Evolutionary conservation across 345 rosid genomes (phyloP).

Genomic region (Pugionium cornutum): DNA sequence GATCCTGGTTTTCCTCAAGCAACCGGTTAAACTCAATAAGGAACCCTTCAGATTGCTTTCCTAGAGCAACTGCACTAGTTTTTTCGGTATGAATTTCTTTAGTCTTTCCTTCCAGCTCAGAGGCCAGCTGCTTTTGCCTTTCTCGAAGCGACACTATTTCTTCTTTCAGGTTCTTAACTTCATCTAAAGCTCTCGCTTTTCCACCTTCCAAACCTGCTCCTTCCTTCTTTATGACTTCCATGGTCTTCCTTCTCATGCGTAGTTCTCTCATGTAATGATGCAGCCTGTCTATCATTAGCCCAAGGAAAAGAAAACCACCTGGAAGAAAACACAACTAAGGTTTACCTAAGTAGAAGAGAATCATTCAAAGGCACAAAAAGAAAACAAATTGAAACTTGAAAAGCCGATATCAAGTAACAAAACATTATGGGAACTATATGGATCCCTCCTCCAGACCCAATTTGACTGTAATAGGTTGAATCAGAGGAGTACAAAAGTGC

Average conservation of each 20-base stretch:
- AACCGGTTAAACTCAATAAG: conserved; percentile 86
- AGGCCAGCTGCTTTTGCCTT: conserved; percentile 53
- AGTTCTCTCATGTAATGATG: conserved; percentile 92
- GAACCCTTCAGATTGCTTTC: conserved; percentile 94
- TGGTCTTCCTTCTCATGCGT: conserved; percentile 67
- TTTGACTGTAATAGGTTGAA: background rate
- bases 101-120: conserved; percentile 52
- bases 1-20: conserved; percentile 73
- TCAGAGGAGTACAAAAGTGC: background rate
- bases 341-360: conserved; percentile 24
- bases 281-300: conserved; percentile 79
- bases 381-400: background rate
- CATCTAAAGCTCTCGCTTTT: conserved; percentile 51
- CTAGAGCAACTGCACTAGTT: conserved; percentile 71
- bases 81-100: conserved; percentile 60
- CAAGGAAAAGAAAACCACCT: conserved; percentile 80
- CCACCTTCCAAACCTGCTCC: conserved; percentile 59
- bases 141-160: conserved; percentile 44
- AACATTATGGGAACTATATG: background rate
- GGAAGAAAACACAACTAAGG: conserved; percentile 35
- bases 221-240: conserved; percentile 77
- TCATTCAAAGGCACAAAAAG: conserved; percentile 2
- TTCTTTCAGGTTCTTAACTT: conserved; percentile 59
- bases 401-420: conserved; percentile 11
- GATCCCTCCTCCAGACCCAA: background rate